Evolutionary conservation across 495 filamentous ascomycete species (phyloP).

Genomic region (Xylaria castorea): DNA sequence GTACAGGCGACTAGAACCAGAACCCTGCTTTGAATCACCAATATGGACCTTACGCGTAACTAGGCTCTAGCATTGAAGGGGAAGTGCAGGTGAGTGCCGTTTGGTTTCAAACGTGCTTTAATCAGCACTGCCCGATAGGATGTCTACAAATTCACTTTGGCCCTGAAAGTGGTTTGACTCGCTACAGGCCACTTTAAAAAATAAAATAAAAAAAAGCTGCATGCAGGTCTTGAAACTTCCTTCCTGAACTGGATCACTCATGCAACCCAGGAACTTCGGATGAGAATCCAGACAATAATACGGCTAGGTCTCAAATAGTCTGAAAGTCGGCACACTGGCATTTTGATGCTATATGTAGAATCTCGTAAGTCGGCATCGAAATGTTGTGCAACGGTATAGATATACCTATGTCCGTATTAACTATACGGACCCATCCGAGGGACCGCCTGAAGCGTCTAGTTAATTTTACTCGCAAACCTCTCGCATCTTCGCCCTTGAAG

Average conservation of each 20-base stretch:
- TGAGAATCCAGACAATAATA: constrained; percentile 22
- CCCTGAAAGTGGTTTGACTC: constrained; percentile 14
- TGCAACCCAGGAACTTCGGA: constrained; percentile 25
- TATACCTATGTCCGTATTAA: neutral
- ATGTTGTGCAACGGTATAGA: constrained; percentile 17
- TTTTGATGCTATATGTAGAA: constrained; percentile 13
- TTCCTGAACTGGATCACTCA: constrained; percentile 25
- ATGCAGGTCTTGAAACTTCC: constrained; percentile 29
- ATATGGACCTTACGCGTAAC: constrained; percentile 15
- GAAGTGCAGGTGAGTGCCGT: neutral
- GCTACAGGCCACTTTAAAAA: constrained; percentile 17
- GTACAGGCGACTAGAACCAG: constrained; percentile 2
- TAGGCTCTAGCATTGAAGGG: constrained; percentile 19
- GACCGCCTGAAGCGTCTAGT: neutral
- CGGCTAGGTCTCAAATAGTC: constrained; percentile 22
- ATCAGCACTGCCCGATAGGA: constrained; percentile 19
- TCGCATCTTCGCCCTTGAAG: constrained; percentile 15
- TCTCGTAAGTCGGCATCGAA: neutral
- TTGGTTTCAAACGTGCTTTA: constrained; percentile 11
- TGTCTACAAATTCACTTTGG: constrained; percentile 6
- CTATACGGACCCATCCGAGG: constrained; percentile 17
- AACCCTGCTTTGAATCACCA: neutral
- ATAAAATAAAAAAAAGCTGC: constrained; percentile 15
- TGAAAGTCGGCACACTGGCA: neutral
- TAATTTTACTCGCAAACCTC: constrained; percentile 6